phyloP scores from a whole-genome alignment of 768 basidiomycete species.

The Flagelloscypha sp. region DNA sequence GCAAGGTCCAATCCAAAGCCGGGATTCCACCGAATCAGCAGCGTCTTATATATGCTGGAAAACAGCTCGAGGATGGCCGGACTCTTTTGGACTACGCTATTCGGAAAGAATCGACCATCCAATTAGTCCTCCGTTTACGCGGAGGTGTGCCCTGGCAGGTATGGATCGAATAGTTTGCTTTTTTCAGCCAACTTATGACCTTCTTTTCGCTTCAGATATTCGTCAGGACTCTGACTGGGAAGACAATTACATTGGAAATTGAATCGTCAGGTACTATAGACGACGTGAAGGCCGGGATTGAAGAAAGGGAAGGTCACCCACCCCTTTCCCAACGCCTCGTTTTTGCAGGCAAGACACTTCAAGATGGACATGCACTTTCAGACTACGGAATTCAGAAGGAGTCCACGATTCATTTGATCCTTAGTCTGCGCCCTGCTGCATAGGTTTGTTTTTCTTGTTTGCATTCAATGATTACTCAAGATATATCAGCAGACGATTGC shows the following conservation, averaged over 20 bases:
- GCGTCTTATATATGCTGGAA: conserved; percentile 36
- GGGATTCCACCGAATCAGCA: conserved; percentile 42
- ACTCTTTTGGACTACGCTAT: conserved; percentile 37
- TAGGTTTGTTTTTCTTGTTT: no score
- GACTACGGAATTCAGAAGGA: conserved; percentile 64
- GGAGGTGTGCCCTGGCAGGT: no score
- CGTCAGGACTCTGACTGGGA: conserved; percentile 45
- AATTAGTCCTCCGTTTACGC: no score
- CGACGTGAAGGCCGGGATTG: conserved; percentile 40
- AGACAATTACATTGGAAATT: conserved; percentile 42
- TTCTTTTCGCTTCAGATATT: no score
- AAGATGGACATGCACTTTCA: conserved; percentile 76
- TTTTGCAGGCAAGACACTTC: conserved; percentile 83
- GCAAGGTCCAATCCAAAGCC: conserved; percentile 45
- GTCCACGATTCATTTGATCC: conserved; percentile 48
- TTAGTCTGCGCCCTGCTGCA: conserved; percentile 49
- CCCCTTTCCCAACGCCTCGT: conserved; percentile 55
- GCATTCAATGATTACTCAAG: no score
- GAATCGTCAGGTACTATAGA: conserved; percentile 40
- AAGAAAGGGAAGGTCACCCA: conserved; percentile 43
- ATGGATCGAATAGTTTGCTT: no score
- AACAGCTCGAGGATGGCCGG: conserved; percentile 42
- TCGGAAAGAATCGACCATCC: no score
- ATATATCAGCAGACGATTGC: no score
- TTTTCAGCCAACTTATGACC: no score